Evolutionary conservation across 2,329 filamentous ascomycete genomes (phyloP).

Genomic region (Achaetomium macrosporum): DNA sequence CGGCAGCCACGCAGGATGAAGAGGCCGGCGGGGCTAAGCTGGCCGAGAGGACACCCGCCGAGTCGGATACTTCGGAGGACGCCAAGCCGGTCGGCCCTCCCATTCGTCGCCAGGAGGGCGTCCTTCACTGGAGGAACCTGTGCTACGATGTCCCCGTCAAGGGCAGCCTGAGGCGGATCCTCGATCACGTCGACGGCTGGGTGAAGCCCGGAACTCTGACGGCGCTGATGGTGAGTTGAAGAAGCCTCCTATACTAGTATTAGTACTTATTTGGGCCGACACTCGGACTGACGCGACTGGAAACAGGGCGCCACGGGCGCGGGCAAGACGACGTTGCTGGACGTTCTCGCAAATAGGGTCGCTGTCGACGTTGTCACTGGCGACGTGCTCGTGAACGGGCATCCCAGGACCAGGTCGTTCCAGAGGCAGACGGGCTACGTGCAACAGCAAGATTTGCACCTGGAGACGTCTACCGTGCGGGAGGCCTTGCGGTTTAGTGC

Average conservation of each 20-base stretch:
- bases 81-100: slow-evolving; percentile 39
- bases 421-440: slow-evolving; percentile 62
- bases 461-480: slow-evolving; percentile 48
- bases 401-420: slow-evolving; percentile 37
- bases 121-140: neutral
- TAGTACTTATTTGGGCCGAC: too few relatives aligned
- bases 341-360: slow-evolving; percentile 52
- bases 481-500: slow-evolving; percentile 51
- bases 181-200: slow-evolving; percentile 80
- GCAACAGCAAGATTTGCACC: slow-evolving; percentile 54
- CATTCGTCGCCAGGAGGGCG: slow-evolving; percentile 54
- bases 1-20: slow-evolving; percentile 56
- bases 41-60: too few relatives aligned
- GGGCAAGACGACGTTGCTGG: slow-evolving; percentile 56
- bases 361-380: slow-evolving; percentile 59
- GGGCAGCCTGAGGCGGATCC: slow-evolving; percentile 59
- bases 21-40: slow-evolving; percentile 44
- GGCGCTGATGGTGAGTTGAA: slow-evolving; percentile 70
- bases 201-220: slow-evolving; percentile 85
- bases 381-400: slow-evolving; percentile 39
- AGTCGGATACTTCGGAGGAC: slow-evolving; percentile 28
- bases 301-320: slow-evolving; percentile 57
- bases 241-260: too few relatives aligned
- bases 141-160: slow-evolving; percentile 38
- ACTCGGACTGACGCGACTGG: too few relatives aligned